Base-by-base conservation (phyloP, 177 flowering plant genomes). In the Vitis hybrid region DNA sequence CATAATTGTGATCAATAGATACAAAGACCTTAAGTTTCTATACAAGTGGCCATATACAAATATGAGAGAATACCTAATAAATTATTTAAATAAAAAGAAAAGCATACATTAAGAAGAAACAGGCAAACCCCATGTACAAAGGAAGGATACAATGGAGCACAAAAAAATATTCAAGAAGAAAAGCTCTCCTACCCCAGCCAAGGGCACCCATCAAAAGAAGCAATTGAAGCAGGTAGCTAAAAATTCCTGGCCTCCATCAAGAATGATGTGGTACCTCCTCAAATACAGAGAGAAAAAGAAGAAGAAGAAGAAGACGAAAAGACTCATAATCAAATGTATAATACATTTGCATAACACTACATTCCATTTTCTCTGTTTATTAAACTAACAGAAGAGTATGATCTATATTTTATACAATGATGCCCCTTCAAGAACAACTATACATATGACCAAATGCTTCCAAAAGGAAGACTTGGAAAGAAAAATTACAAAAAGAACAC, bases 231-330 rank as follows among this genome's bases (percentile, higher is more conserved):
- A 61, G 21, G 56, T 48, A 8, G 56, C 52, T 49, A 13, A 3
- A 48, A 59, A n/a, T 24, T 32, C 18, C 17, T 18, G 20, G n/a
- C 24, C 63, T 59, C 65, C 64, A 48, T 48, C 58, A 60, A 60
- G 46, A 52, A 69, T 60, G 48, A 50, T 59, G 63, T 59, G 9
- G 46, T 41, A 17, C 54, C 59, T 59, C 51, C 62, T 68, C 53
- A 14, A 20, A 20, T 60, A 60, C 57, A 14, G 59, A 58, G 49
- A 48, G 13, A 66, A 14, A 15, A 66, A 66, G 5, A 51, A 32
- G 21, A 67, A 35, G 24, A 58, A 55, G 46, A 41, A 8, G 9
- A 41, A 41, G 46, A 41, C 0, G 46, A 41, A 41, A 8, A 41
- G 46, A 41, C 46, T 41, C 46, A 8, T 41, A 41, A 41, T 55